A percentile compares a stretch with the other conserved stretches of the same genome.
phyloP scores from a whole-genome alignment of 371 early-diverging fungal species.

The Mucor sp. region DNA sequence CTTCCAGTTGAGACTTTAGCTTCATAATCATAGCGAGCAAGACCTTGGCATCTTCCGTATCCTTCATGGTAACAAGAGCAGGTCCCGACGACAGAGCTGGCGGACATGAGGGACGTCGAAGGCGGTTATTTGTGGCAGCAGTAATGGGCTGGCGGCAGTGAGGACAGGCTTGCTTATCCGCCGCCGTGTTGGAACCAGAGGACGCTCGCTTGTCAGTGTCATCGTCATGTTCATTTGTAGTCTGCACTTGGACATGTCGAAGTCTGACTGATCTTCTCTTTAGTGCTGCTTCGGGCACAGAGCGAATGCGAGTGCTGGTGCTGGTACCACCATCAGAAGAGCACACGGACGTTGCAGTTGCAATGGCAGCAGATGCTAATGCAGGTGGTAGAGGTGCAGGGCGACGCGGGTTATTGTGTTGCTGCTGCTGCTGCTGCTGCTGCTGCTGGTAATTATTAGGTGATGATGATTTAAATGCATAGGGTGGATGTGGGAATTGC shows the following conservation, averaged over 20 bases:
- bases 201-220: neutral
- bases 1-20: conserved; percentile 44
- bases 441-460: neutral
- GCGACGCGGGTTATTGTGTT: conserved; percentile 23
- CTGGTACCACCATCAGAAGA: conserved; percentile 3
- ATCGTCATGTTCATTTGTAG: neutral
- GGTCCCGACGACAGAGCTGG: conserved; percentile 34
- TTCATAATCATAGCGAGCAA: conserved; percentile 31
- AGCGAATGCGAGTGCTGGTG: conserved; percentile 2
- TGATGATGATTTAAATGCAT: conserved; percentile 10
- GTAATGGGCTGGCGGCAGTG: conserved; percentile 30
- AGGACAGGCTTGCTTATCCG: conserved; percentile 25
- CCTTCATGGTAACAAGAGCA: neutral
- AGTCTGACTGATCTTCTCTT: conserved; percentile 39
- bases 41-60: conserved; percentile 7
- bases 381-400: conserved; percentile 39
- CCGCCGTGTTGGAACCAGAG: neutral
- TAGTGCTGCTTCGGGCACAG: conserved; percentile 35
- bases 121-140: neutral
- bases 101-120: conserved; percentile 32
- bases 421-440: conserved; percentile 6
- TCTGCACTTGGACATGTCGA: conserved; percentile 44
- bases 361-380: conserved; percentile 40
- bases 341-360: conserved; percentile 17
- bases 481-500: conserved; percentile 37